These are phyloP conservation scores for Eucalyptus albens DNA, from an alignment of 345 rosid species.

Conservation along the genomic window DNA sequence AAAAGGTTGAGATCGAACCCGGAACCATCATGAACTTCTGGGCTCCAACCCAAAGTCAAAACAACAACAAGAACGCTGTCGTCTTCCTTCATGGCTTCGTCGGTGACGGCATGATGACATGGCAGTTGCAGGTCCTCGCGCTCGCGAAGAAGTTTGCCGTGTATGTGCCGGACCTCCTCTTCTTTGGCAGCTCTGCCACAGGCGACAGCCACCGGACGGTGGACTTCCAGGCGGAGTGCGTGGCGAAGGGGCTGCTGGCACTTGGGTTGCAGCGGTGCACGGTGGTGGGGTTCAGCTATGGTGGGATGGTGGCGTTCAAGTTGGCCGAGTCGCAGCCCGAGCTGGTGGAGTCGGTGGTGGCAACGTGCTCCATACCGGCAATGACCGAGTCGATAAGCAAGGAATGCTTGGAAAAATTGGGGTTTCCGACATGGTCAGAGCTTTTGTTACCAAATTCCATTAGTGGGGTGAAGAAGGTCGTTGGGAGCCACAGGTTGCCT, in stretches of 20 bases:
- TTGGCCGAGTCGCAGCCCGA: constrained; percentile 23
- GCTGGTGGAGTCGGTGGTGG: constrained; percentile 28
- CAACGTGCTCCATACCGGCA: constrained; percentile 8
- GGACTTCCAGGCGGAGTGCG: constrained; percentile 29
- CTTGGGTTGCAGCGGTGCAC: constrained; percentile 25
- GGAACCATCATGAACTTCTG: constrained; percentile 6
- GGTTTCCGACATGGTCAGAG: constrained; percentile 10
- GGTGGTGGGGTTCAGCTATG: constrained; percentile 29
- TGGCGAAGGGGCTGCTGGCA: constrained; percentile 14
- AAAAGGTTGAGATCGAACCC: constrained; percentile 13
- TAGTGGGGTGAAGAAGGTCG: background rate
- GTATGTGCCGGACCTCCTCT: constrained; percentile 36
- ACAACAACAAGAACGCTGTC: constrained; percentile 1
- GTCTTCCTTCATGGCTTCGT: constrained; percentile 34
- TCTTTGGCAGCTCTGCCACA: constrained; percentile 33
- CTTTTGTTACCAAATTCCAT: constrained; percentile 14
- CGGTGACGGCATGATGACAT: constrained; percentile 14
- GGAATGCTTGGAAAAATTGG: background rate
- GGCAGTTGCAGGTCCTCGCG: constrained; percentile 26
- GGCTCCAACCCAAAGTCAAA: background rate
- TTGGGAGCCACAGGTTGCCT: background rate
- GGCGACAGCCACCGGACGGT: constrained; percentile 5
- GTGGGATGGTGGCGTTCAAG: constrained; percentile 34
- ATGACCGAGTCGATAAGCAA: constrained; percentile 17
- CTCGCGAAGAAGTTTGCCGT: constrained; percentile 13